Percentiles rank a stretch among this genome's conserved stretches.
These are phyloP conservation scores for Lenzites betulinus DNA, from an alignment of 768 basidiomycete species.

Conservation along the genomic window DNA sequence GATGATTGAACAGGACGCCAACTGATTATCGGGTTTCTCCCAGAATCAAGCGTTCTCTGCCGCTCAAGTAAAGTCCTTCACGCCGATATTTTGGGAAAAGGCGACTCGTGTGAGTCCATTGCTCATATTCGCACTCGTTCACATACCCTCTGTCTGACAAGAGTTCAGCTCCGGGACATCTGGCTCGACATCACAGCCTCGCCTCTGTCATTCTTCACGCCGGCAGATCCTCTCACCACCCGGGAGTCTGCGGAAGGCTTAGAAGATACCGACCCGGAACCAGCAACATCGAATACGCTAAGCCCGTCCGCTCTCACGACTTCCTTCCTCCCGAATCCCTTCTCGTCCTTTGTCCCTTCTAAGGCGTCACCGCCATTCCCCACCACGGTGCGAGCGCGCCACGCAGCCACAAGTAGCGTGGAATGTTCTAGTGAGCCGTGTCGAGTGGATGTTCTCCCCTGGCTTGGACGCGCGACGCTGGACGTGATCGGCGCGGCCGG, in stretches of 20 bases:
- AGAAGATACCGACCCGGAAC: slow-evolving; percentile 15
- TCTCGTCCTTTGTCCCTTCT: slow-evolving; percentile 26
- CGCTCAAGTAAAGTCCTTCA: slow-evolving; percentile 48
- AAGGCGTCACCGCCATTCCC: slow-evolving; percentile 20
- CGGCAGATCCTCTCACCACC: slow-evolving; percentile 9
- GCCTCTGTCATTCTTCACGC: slow-evolving; percentile 5
- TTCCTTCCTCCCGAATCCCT: slow-evolving; percentile 28
- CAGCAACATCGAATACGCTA: slow-evolving; percentile 1
- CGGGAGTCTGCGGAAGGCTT: not conserved
- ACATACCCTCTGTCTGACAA: not conserved
- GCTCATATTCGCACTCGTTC: slow-evolving; percentile 15
- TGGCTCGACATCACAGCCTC: slow-evolving; percentile 35
- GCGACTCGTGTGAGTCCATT: slow-evolving; percentile 44
- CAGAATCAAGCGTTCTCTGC: slow-evolving; percentile 56
- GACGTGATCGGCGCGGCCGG: slow-evolving; percentile 80
- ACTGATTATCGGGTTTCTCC: not conserved
- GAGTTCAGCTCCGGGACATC: slow-evolving; percentile 47
- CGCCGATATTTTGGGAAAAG: slow-evolving; percentile 61
- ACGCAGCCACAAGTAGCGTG: not conserved
- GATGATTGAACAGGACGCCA: not conserved
- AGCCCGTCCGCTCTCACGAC: slow-evolving; percentile 15
- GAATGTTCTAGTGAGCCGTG: not conserved
- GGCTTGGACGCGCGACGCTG: slow-evolving; percentile 68
- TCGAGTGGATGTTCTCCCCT: slow-evolving; percentile 59
- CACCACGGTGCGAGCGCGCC: not conserved